Evolutionary conservation across 2,329 filamentous ascomycete genomes (phyloP).

Genomic region (Trichoderma cornu-damae): DNA sequence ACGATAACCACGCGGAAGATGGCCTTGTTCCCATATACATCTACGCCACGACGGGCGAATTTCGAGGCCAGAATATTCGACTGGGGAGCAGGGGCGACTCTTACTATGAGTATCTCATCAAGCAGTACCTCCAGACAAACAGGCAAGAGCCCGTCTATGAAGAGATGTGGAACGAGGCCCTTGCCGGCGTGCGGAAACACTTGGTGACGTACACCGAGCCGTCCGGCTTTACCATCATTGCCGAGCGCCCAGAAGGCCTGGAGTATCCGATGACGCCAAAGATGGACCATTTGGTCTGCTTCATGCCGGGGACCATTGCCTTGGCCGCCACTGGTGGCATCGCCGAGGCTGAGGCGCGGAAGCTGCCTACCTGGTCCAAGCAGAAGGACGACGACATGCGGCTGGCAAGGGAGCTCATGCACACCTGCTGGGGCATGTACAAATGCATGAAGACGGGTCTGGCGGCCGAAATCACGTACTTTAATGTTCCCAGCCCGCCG

Average conservation of each 20-base stretch:
- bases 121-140: slow-evolving; percentile 93
- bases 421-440: slow-evolving; percentile 98
- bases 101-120: slow-evolving; percentile 98
- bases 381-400: slow-evolving; percentile 82
- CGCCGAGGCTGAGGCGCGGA: slow-evolving; percentile 68
- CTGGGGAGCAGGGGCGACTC: slow-evolving; percentile 92
- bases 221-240: slow-evolving; percentile 80
- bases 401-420: slow-evolving; percentile 84
- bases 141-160: slow-evolving; percentile 79
- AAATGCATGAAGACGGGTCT: slow-evolving; percentile 82
- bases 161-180: slow-evolving; percentile 86
- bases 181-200: slow-evolving; percentile 83
- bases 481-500: slow-evolving; percentile 67
- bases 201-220: slow-evolving; percentile 82
- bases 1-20: slow-evolving; percentile 71
- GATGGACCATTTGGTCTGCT: slow-evolving; percentile 98
- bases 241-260: slow-evolving; percentile 75
- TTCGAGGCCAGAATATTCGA: slow-evolving; percentile 79
- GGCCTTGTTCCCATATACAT: slow-evolving; percentile 92
- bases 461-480: slow-evolving; percentile 92
- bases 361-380: slow-evolving; percentile 65
- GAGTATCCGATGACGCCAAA: slow-evolving; percentile 65
- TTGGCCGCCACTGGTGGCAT: slow-evolving; percentile 77
- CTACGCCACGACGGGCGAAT: slow-evolving; percentile 70
- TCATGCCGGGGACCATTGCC: slow-evolving; percentile 93